Evolutionary conservation across 2,329 filamentous ascomycete species (phyloP).

Genomic region (Penicillium brasilianum): DNA sequence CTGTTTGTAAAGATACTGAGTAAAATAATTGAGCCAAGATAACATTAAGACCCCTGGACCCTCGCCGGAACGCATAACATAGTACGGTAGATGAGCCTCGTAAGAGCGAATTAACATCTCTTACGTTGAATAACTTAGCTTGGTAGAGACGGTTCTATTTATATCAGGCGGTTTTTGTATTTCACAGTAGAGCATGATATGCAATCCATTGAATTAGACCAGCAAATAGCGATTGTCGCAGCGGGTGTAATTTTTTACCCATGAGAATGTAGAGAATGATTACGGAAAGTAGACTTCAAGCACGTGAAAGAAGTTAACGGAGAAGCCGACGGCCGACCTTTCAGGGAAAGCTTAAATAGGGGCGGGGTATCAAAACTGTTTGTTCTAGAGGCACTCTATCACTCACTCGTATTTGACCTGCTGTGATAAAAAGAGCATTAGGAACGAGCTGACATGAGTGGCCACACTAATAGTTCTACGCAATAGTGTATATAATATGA

Average conservation of each 20-base stretch:
- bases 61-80: background rate
- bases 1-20: background rate
- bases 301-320: background rate
- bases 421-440: background rate
- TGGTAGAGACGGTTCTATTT: background rate
- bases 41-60: background rate
- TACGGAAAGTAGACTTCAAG: background rate
- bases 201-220: background rate
- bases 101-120: background rate
- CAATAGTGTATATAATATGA: background rate
- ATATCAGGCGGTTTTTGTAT: background rate
- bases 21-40: background rate
- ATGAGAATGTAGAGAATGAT: background rate
- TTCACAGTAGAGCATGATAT: background rate
- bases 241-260: background rate
- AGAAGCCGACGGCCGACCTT: background rate
- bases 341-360: background rate
- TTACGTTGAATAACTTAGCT: background rate
- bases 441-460: background rate
- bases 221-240: background rate
- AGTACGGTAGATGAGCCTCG: background rate
- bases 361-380: background rate
- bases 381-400: background rate
- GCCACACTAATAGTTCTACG: too few relatives aligned
- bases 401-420: background rate